These are phyloP conservation scores for Pseudonitzschia delicatissima DNA, from an alignment of 108 stramenopile genomes.

Conservation along the genomic window DNA sequence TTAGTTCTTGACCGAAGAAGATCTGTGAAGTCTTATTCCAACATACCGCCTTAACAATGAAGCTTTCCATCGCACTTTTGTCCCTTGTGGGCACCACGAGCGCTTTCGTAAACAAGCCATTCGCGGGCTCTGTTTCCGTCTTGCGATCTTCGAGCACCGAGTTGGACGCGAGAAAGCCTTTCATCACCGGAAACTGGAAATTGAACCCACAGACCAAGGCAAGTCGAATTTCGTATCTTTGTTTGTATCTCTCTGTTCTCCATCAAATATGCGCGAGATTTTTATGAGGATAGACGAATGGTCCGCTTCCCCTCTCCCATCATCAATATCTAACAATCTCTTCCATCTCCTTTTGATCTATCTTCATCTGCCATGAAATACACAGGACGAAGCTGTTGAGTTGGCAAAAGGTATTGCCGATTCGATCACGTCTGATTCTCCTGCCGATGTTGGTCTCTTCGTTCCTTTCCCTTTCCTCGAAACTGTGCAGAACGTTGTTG, in stretches of 20 bases:
- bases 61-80: slow-evolving; percentile 3
- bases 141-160: background rate
- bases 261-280: background rate
- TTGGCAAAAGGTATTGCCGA: slow-evolving; percentile 69
- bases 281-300: slow-evolving; percentile 80
- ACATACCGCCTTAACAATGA: background rate
- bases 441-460: slow-evolving; percentile 77
- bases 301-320: too few species aligned
- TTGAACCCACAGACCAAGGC: slow-evolving; percentile 74
- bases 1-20: too few species aligned
- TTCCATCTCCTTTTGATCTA: background rate
- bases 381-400: slow-evolving; percentile 41
- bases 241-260: slow-evolving; percentile 4
- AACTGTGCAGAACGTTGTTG: slow-evolving; percentile 50
- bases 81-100: slow-evolving; percentile 4
- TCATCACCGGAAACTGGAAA: slow-evolving; percentile 98
- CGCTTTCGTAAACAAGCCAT: slow-evolving; percentile 7
- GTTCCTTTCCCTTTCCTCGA: slow-evolving; percentile 86
- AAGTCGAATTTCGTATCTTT: slow-evolving; percentile 46
- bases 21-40: too few species aligned
- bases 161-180: slow-evolving; percentile 53
- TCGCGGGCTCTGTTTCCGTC: background rate
- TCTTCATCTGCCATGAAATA: too few species aligned
- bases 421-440: slow-evolving; percentile 50
- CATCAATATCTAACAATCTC: slow-evolving; percentile 80